Percentiles rank a stretch among this genome's conserved stretches.
Conservation (phyloP, 768 basidiomycete species). For the Russula emetica region DNA sequence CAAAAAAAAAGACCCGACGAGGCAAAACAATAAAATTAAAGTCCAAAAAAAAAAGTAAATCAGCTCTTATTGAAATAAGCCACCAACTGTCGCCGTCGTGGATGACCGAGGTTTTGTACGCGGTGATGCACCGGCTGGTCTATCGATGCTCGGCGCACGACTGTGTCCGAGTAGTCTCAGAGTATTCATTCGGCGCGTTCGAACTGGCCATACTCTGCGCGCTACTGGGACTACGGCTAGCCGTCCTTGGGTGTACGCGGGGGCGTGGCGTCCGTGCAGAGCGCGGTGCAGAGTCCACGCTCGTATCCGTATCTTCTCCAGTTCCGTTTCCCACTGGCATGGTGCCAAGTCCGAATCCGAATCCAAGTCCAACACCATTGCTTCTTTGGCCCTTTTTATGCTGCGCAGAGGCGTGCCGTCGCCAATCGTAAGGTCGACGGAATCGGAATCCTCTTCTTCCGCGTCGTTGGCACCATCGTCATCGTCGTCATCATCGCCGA, state of each 20-base stretch:
- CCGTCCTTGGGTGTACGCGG: constrained; percentile 1
- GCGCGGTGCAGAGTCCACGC: constrained; percentile 5
- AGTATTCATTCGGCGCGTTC: constrained; percentile 29
- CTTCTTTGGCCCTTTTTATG: neutral
- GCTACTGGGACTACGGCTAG: neutral
- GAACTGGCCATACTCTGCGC: neutral
- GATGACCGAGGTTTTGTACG: constrained; percentile 1
- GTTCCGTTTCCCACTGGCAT: constrained; percentile 20
- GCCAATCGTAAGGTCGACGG: constrained; percentile 44
- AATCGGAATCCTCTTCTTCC: constrained; percentile 35
- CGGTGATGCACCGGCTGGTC: neutral
- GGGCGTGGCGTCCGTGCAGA: neutral
- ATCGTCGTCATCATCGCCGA: constrained; percentile 14
- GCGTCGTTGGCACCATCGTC: constrained; percentile 28
- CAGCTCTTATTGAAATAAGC: constrained; percentile 65
- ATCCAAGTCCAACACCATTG: constrained; percentile 30
- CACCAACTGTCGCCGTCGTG: constrained; percentile 45
- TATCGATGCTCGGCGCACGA: constrained; percentile 17
- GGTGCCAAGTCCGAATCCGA: constrained; percentile 4
- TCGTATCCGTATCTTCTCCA: constrained; percentile 20
- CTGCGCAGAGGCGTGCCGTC: constrained; percentile 31
- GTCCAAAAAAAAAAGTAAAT: neutral
- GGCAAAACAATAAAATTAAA: neutral
- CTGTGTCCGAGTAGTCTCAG: constrained; percentile 24
- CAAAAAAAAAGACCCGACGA: neutral